Conservation (phyloP, 345 rosid species). For the Excoecaria agallocha region DNA sequence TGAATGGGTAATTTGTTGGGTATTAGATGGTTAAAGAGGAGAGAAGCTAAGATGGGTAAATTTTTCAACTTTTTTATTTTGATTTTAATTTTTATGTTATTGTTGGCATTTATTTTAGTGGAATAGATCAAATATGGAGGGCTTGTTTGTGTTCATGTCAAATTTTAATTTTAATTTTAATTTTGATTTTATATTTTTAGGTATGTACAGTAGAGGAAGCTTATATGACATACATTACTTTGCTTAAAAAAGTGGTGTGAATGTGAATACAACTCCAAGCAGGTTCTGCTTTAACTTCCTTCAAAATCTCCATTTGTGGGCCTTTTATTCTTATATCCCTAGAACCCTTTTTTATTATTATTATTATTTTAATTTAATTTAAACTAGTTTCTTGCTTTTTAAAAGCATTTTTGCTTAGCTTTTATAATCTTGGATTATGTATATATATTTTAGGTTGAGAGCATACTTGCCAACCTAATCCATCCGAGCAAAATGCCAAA, state of each 20-base stretch:
- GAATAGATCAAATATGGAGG: background rate
- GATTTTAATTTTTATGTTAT: background rate
- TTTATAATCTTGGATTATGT: slow-evolving; percentile 16
- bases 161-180: background rate
- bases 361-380: too few relatives aligned
- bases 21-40: background rate
- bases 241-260: slow-evolving; percentile 39
- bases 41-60: too few relatives aligned
- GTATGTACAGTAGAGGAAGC: background rate
- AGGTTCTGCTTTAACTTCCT: slow-evolving; percentile 8
- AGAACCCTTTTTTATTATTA: background rate
- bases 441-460: too few relatives aligned
- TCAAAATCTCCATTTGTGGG: slow-evolving; percentile 23
- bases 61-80: too few relatives aligned
- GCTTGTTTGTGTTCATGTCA: too few relatives aligned
- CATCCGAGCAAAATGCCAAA: slow-evolving; percentile 9
- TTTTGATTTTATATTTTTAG: background rate
- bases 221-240: slow-evolving; percentile 5
- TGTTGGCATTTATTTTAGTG: slow-evolving; percentile 27
- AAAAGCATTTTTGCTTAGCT: background rate
- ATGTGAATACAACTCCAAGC: slow-evolving; percentile 8
- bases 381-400: background rate
- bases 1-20: background rate
- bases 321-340: background rate
- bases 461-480: background rate